Evolutionary conservation across 2,329 filamentous ascomycete species (phyloP), one percentile per base, ranked within the genome.

Genomic region (Venturia aucupariae): DNA sequence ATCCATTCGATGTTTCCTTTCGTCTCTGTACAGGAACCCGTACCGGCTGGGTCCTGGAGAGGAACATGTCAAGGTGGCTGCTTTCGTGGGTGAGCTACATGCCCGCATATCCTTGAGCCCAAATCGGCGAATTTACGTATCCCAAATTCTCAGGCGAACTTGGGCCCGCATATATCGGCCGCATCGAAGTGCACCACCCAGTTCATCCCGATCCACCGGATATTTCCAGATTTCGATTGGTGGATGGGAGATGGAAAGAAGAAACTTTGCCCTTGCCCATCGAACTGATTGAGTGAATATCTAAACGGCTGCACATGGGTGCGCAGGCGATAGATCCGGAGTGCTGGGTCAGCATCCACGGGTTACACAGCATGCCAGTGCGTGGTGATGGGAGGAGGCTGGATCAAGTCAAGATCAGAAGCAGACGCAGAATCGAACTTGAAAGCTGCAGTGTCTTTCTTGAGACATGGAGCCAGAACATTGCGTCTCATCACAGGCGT

Each of bases 251-350:
- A 35, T 35, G 51, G 15, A 2, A 55, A 55, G 5, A 55, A 32
- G 48, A 17, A 32, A 4, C 15, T 55, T 55, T 55, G 32, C 27
- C 32, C 11, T 10, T 55, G 48, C 48, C 27, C 35, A 57, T 57
- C 51, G 51, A n/a, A n/a, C 3, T 32, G 51, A 19, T 57, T 35
- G 51, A 57, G 51, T 35, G n/a, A 35, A 57, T 35, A n/a, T n/a
- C n/a, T n/a, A 30, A 57, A 35, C 51, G 27, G 51, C 30, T 3
- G 51, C 51, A 57, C 51, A 57, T 57, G 51, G 51, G 30, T 57
- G 7, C 7, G 51, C 51, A 35, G 51, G 51, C 30, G 51, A 57
- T n/a, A 57, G 30, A 35, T 35, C 51, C 51, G 35, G 51, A 32
- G n/a, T 57, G 51, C 3, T 11, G 51, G 51, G 30, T 57, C 27